A percentile compares a stretch with the other conserved stretches of the same genome.
Evolutionary conservation across 2,329 filamentous ascomycete genomes (phyloP).

Genomic region (Metarhizium robertsii): DNA sequence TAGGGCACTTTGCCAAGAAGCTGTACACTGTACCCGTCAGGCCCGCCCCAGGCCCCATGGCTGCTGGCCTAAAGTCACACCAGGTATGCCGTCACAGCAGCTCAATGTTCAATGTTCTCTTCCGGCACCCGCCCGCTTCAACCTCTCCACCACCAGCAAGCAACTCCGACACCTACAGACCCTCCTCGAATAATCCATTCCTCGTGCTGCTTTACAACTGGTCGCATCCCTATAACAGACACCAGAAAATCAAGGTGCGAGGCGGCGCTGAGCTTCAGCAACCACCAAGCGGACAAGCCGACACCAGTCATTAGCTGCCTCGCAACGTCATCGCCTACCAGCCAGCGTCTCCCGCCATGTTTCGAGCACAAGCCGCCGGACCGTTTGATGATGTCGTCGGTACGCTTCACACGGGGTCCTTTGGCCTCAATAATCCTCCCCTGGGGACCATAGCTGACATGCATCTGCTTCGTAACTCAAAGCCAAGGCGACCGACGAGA

Average conservation of each 20-base stretch:
- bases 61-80: too few species aligned
- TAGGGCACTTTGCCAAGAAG: too few species aligned
- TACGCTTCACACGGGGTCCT: slow-evolving; percentile 26
- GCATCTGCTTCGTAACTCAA: not conserved
- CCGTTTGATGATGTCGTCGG: slow-evolving; percentile 52
- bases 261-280: not conserved
- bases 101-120: too few species aligned
- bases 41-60: too few species aligned
- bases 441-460: not conserved
- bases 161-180: not conserved
- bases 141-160: not conserved
- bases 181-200: too few species aligned
- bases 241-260: not conserved
- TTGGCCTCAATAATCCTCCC: not conserved
- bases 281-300: not conserved
- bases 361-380: slow-evolving; percentile 46
- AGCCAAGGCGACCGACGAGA: slow-evolving; percentile 89
- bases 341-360: slow-evolving; percentile 34
- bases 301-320: not conserved
- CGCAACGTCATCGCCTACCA: slow-evolving; percentile 10
- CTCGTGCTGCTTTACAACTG: not conserved
- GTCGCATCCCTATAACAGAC: not conserved
- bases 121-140: not conserved
- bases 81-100: too few species aligned
- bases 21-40: too few species aligned